Conservation (phyloP, 1,139 yeast genomes). For the Sugiyamaella xylanicola region DNA sequence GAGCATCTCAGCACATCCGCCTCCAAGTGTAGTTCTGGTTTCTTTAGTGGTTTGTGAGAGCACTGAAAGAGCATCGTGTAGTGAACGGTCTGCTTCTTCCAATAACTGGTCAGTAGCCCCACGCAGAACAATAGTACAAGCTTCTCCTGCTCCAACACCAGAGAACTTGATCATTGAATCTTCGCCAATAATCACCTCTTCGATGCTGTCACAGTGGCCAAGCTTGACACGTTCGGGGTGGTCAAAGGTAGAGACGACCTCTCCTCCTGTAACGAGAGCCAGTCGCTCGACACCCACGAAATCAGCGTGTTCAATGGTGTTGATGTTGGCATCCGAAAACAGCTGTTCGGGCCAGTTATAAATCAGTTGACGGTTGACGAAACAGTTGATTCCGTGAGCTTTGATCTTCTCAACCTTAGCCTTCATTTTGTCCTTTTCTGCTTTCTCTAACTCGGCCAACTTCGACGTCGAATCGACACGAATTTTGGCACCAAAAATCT, state of each 20-base stretch:
- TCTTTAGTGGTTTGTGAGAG: conserved; percentile 93
- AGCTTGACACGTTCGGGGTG: conserved; percentile 81
- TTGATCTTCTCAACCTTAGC: conserved; percentile 85
- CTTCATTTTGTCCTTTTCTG: conserved; percentile 93
- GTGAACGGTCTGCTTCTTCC: conserved; percentile 96
- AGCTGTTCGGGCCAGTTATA: conserved; percentile 98
- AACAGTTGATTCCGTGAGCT: conserved; percentile 78
- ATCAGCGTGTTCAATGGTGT: conserved; percentile 97
- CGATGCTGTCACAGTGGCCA: conserved; percentile 88
- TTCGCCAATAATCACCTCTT: conserved; percentile 92
- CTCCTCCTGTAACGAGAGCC: conserved; percentile 97
- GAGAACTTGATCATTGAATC: conserved; percentile 81
- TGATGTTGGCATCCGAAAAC: conserved; percentile 82
- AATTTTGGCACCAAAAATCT: conserved; percentile 96
- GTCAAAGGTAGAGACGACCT: conserved; percentile 95
- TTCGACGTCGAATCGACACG: conserved; percentile 94
- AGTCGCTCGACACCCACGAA: conserved; percentile 97
- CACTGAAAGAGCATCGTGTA: conserved; percentile 95
- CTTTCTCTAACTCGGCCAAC: conserved; percentile 92
- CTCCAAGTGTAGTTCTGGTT: conserved; percentile 95
- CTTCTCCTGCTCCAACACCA: conserved; percentile 94
- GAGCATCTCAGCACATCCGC: conserved; percentile 97
- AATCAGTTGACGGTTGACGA: conserved; percentile 92
- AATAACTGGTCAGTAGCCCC: conserved; percentile 97
- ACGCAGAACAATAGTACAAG: conserved; percentile 92